phyloP scores from a whole-genome alignment of 495 filamentous ascomycete genomes.

The Penicillium crystallinum region DNA sequence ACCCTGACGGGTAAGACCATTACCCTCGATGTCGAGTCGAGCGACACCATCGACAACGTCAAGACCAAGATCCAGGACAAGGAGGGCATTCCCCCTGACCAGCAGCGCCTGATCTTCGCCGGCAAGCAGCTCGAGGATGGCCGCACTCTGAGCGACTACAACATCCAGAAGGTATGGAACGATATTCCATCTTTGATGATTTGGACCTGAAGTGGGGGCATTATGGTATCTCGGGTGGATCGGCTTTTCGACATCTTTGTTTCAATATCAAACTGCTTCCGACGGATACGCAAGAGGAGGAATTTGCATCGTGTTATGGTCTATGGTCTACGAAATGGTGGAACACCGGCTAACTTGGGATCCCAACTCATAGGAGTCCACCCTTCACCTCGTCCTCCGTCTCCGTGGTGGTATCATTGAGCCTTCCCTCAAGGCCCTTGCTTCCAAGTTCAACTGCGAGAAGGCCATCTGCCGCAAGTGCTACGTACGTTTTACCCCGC shows the following conservation, averaged over 20 bases:
- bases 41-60: slow-evolving; percentile 98
- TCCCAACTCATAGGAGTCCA: slow-evolving; percentile 70
- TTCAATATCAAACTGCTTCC: background rate
- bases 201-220: slow-evolving; percentile 4
- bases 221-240: slow-evolving; percentile 3
- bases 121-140: slow-evolving; percentile 99
- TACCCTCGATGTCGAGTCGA: slow-evolving; percentile 98
- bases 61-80: slow-evolving; percentile 99
- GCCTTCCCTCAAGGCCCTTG: slow-evolving; percentile 96
- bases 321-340: slow-evolving; percentile 1
- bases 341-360: slow-evolving; percentile 23
- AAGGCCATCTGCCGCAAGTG: slow-evolving; percentile 99
- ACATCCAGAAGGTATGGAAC: slow-evolving; percentile 92
- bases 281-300: slow-evolving; percentile 11
- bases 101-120: slow-evolving; percentile 99
- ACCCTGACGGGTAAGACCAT: slow-evolving; percentile 99
- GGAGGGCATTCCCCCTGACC: slow-evolving; percentile 98
- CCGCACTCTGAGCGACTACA: slow-evolving; percentile 97
- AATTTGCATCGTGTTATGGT: background rate
- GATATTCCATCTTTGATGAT: slow-evolving; percentile 2
- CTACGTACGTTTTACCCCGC: slow-evolving; percentile 62
- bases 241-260: background rate
- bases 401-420: slow-evolving; percentile 99
- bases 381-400: slow-evolving; percentile 97
- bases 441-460: slow-evolving; percentile 99